Evolutionary conservation across 306 rosid genomes (phyloP).

Genomic region (Cicer judaicum): DNA sequence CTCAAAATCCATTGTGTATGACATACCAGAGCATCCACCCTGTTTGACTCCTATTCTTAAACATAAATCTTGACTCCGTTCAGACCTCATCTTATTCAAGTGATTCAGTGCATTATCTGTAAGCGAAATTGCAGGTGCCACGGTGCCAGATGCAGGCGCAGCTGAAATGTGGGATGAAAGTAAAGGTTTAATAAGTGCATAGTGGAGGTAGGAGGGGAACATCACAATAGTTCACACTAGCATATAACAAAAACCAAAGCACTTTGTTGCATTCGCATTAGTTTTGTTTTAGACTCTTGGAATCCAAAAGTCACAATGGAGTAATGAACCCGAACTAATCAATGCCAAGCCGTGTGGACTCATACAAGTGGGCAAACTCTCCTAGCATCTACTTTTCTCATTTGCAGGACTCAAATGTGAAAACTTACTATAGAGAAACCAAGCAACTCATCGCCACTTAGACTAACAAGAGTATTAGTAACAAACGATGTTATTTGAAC

Average conservation of each 20-base stretch:
- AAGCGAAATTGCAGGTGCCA: constrained; percentile 54
- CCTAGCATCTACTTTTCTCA: constrained; percentile 2
- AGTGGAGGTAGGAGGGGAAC: not conserved
- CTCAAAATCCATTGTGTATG: constrained; percentile 93
- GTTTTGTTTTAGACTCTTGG: not conserved
- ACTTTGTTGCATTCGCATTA: not conserved
- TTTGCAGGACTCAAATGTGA: not conserved
- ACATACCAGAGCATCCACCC: constrained; percentile 99
- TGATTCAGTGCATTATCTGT: constrained; percentile 84
- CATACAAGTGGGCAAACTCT: not conserved
- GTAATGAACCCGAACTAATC: not conserved
- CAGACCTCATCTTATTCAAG: constrained; percentile 90
- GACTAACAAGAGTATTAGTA: not conserved
- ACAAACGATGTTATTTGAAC: not conserved
- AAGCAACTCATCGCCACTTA: not conserved
- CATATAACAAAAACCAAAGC: constrained; percentile 24
- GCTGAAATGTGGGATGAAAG: constrained; percentile 44
- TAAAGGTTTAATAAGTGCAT: constrained; percentile 4
- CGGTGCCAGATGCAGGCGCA: constrained; percentile 50
- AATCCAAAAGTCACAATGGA: not conserved
- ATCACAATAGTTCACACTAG: constrained; percentile 15
- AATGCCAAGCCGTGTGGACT: not conserved
- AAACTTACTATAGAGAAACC: not conserved
- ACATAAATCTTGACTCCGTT: constrained; percentile 72
- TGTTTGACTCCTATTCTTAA: constrained; percentile 95